Conservation (phyloP, 495 filamentous ascomycete genomes). For the Lepidopterella palustris region DNA sequence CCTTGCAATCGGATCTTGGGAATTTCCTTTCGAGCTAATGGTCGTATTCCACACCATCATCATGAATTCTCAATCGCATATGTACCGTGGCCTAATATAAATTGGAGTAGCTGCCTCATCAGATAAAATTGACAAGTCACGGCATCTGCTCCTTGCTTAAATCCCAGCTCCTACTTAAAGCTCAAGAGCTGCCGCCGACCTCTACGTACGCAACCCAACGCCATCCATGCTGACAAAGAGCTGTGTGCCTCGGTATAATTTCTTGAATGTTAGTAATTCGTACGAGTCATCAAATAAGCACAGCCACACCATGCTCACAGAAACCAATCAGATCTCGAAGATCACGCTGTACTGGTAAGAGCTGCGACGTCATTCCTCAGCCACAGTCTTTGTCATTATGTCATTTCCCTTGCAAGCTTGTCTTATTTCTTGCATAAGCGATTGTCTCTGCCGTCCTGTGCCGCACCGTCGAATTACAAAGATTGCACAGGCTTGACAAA, state of each 20-base stretch:
- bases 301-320: slow-evolving; percentile 9
- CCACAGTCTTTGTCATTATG: background rate
- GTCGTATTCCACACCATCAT: too few relatives aligned
- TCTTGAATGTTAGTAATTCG: background rate
- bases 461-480: slow-evolving; percentile 1
- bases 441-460: too few relatives aligned
- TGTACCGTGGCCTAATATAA: too few relatives aligned
- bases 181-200: background rate
- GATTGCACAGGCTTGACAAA: slow-evolving; percentile 56
- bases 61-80: too few relatives aligned
- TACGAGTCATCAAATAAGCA: slow-evolving; percentile 7
- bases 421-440: too few relatives aligned
- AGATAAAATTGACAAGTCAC: too few relatives aligned
- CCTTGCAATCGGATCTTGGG: too few relatives aligned
- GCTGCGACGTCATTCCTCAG: background rate
- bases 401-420: too few relatives aligned
- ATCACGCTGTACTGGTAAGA: slow-evolving; percentile 71
- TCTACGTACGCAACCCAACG: background rate
- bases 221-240: background rate
- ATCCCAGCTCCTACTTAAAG: too few relatives aligned
- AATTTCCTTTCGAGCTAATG: too few relatives aligned
- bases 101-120: too few relatives aligned
- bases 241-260: background rate
- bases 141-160: too few relatives aligned
- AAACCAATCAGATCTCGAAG: slow-evolving; percentile 44